phyloP scores from a whole-genome alignment of 306 rosid species.

The Castanea sativa region DNA sequence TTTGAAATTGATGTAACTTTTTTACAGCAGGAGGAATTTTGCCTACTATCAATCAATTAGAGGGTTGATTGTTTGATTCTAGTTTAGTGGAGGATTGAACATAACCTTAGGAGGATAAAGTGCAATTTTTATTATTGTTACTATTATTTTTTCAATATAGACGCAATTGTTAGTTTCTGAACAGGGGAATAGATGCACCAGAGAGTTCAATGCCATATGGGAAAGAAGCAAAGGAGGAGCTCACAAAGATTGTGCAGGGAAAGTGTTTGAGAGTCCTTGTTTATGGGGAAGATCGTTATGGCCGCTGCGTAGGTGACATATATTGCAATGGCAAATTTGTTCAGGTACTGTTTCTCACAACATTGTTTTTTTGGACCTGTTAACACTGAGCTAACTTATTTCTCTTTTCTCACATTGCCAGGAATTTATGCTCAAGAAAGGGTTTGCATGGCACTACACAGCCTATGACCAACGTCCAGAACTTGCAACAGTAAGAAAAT shows the following conservation, averaged over 20 bases:
- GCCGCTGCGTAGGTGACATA: constrained; percentile 71
- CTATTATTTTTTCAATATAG: too few relatives aligned
- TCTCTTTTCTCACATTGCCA: constrained; percentile 26
- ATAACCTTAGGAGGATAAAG: too few relatives aligned
- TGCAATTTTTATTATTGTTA: too few relatives aligned
- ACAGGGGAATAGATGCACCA: constrained; percentile 96
- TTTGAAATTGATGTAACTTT: too few relatives aligned
- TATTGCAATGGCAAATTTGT: constrained; percentile 65
- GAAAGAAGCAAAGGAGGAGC: constrained; percentile 68
- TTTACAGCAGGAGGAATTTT: too few relatives aligned
- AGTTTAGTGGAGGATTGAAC: background rate
- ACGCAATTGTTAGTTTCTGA: background rate
- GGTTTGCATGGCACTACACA: constrained; percentile 82
- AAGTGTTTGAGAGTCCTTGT: constrained; percentile 73
- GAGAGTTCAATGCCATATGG: constrained; percentile 84
- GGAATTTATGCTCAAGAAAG: constrained; percentile 91
- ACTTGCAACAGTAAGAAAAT: constrained; percentile 51
- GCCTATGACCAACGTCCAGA: constrained; percentile 81
- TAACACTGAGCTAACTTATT: background rate
- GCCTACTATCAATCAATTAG: constrained; percentile 21
- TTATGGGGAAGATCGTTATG: constrained; percentile 81
- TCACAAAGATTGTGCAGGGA: constrained; percentile 57
- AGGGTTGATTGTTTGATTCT: constrained; percentile 67
- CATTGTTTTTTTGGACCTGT: background rate
- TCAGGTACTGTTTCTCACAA: constrained; percentile 53